Conservation (phyloP, 2,329 filamentous ascomycete genomes). For the Thelonectria discophora region DNA sequence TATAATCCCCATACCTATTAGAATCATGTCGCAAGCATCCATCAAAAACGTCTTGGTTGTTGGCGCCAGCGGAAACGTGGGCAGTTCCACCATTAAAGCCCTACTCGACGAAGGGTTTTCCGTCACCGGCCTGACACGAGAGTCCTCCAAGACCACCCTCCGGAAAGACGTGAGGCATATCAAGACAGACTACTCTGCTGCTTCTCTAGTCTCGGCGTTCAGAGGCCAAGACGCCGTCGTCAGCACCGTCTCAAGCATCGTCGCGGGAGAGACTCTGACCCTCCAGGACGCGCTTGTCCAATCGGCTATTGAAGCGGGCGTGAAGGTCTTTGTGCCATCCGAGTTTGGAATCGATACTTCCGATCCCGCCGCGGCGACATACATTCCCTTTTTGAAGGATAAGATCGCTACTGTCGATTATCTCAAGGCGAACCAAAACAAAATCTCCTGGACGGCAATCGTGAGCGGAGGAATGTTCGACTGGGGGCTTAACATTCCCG, state of each 20-base stretch:
- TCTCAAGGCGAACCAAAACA: conserved; percentile 13
- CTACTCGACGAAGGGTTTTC: conserved; percentile 6
- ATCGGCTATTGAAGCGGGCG: conserved; percentile 4
- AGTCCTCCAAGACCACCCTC: conserved; percentile 2
- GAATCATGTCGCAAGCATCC: not conserved
- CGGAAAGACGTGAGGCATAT: not conserved
- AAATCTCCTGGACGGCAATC: conserved; percentile 22
- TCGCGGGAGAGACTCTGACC: not conserved
- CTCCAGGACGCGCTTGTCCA: not conserved
- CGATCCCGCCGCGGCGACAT: not conserved
- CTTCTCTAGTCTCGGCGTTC: not conserved
- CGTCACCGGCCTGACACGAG: conserved; percentile 16
- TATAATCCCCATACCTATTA: not conserved
- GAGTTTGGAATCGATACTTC: conserved; percentile 7
- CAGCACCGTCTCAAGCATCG: conserved; percentile 5
- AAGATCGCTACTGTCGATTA: conserved; percentile 17
- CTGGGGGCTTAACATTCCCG: conserved; percentile 22
- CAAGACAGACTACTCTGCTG: conserved; percentile 13
- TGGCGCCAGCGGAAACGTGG: conserved; percentile 21
- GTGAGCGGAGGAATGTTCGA: conserved; percentile 18
- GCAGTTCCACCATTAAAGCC: conserved; percentile 11
- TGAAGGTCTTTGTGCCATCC: conserved; percentile 4
- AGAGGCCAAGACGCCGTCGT: conserved; percentile 17
- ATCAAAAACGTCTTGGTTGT: conserved; percentile 15
- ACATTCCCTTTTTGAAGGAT: conserved; percentile 15